phyloP scores from a whole-genome alignment of 371 early-diverging fungal genomes.

The Zychaea mexicana region DNA sequence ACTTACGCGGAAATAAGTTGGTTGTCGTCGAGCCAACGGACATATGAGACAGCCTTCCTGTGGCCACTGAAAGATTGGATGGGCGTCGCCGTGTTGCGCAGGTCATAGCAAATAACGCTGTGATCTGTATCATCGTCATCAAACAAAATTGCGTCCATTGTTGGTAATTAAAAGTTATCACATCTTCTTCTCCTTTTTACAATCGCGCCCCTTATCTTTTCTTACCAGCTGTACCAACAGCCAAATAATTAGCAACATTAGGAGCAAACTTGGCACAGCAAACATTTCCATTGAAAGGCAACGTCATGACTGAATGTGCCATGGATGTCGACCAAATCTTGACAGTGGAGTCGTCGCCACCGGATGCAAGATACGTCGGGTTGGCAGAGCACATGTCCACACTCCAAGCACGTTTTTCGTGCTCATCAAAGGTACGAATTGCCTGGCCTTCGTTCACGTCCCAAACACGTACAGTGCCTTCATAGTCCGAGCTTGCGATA shows the following conservation, averaged over 20 bases:
- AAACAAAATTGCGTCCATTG: neutral
- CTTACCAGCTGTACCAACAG: conserved; percentile 86
- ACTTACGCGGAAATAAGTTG: conserved; percentile 79
- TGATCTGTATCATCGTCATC: conserved; percentile 63
- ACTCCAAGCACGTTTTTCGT: conserved; percentile 90
- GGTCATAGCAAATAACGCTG: conserved; percentile 84
- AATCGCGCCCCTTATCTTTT: neutral
- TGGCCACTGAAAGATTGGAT: conserved; percentile 79
- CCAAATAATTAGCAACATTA: conserved; percentile 65
- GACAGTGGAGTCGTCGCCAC: conserved; percentile 88
- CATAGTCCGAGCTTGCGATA: conserved; percentile 87
- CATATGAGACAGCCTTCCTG: conserved; percentile 91
- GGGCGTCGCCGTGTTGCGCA: conserved; percentile 71
- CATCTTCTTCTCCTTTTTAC: neutral
- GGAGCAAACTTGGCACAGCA: conserved; percentile 94
- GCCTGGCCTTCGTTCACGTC: conserved; percentile 71
- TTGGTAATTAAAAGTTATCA: too few species aligned
- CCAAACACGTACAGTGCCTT: conserved; percentile 86
- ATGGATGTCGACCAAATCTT: conserved; percentile 88
- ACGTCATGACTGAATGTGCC: conserved; percentile 68
- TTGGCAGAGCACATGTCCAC: conserved; percentile 81
- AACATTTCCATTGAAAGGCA: conserved; percentile 85
- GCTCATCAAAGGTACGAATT: conserved; percentile 74
- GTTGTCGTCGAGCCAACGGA: conserved; percentile 73
- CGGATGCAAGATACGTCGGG: conserved; percentile 80